Percentiles rank a stretch among this genome's conserved stretches.
phyloP scores from a whole-genome alignment of 768 basidiomycete species.

The Trametopsis cervina region DNA sequence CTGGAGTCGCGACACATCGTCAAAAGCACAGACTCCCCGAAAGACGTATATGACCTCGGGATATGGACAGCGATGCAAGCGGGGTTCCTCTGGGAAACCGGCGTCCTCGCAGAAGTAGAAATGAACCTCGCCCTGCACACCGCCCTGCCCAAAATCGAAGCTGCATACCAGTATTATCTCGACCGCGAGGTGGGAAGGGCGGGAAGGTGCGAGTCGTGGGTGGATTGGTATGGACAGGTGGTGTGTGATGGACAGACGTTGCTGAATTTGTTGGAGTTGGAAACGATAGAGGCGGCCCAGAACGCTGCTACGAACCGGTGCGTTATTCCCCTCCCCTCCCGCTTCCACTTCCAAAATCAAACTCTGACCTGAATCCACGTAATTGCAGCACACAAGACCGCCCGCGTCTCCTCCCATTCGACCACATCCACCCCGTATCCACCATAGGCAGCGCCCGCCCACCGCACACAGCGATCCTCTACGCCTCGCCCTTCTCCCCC shows the following conservation, averaged over 20 bases:
- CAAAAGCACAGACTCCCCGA: constrained; percentile 28
- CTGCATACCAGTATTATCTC: constrained; percentile 72
- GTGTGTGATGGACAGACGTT: constrained; percentile 64
- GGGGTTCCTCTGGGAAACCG: constrained; percentile 43
- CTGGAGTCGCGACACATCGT: constrained; percentile 26
- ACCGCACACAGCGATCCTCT: constrained; percentile 66
- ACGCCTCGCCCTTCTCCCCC: constrained; percentile 56
- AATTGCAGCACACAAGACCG: constrained; percentile 26
- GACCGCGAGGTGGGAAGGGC: constrained; percentile 20
- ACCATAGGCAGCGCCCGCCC: constrained; percentile 39
- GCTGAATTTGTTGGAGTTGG: constrained; percentile 41
- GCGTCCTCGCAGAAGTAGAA: constrained; percentile 51
- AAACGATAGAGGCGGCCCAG: constrained; percentile 38
- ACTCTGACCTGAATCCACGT: neutral
- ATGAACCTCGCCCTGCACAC: constrained; percentile 74
- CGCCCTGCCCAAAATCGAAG: constrained; percentile 74
- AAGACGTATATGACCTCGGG: constrained; percentile 47
- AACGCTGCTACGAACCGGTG: constrained; percentile 10
- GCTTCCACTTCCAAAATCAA: neutral
- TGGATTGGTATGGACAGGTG: constrained; percentile 75
- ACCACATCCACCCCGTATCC: constrained; percentile 61
- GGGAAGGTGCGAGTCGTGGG: constrained; percentile 52
- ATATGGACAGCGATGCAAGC: constrained; percentile 42
- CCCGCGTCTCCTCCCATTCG: constrained; percentile 62
- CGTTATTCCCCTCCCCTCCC: too few relatives aligned